Evolutionary conservation across 2,329 filamentous ascomycete species (phyloP).

Genomic region (Huntiella omanensis): DNA sequence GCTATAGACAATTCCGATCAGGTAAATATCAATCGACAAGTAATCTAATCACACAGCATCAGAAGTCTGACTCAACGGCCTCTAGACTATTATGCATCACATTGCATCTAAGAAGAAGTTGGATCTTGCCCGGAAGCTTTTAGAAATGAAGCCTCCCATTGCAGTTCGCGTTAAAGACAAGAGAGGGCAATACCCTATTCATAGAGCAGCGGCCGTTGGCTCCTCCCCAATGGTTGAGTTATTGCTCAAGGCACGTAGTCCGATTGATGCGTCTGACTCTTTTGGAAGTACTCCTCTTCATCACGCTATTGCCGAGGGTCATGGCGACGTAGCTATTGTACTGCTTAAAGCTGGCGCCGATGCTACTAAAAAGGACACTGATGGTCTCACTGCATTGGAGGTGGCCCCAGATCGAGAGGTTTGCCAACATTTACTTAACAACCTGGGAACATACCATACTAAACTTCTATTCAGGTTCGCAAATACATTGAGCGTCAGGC

Average conservation of each 20-base stretch:
- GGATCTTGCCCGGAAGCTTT: slow-evolving; percentile 58
- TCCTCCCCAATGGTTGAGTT: slow-evolving; percentile 73
- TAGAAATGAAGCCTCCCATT: slow-evolving; percentile 49
- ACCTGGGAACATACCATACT: background rate
- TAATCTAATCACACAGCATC: background rate
- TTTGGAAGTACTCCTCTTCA: slow-evolving; percentile 80
- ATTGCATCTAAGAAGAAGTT: slow-evolving; percentile 78
- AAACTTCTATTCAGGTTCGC: slow-evolving; percentile 34
- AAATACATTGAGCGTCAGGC: slow-evolving; percentile 61
- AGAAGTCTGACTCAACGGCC: background rate
- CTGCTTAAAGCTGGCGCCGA: slow-evolving; percentile 76
- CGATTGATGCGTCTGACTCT: slow-evolving; percentile 64
- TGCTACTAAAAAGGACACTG: slow-evolving; percentile 52
- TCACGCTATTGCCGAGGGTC: slow-evolving; percentile 62
- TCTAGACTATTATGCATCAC: slow-evolving; percentile 73
- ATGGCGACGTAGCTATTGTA: slow-evolving; percentile 66
- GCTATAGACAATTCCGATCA: slow-evolving; percentile 44
- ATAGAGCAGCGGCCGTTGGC: slow-evolving; percentile 79
- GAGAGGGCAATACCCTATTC: slow-evolving; percentile 74
- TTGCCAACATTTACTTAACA: slow-evolving; percentile 5
- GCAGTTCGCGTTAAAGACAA: slow-evolving; percentile 67
- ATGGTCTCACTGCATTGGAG: slow-evolving; percentile 56
- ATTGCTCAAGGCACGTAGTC: slow-evolving; percentile 58
- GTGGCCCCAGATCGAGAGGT: slow-evolving; percentile 76
- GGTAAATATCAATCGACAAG: slow-evolving; percentile 19